Evolutionary conservation across 106 monocot species (phyloP).

Genomic region (Dioscorea alata): DNA sequence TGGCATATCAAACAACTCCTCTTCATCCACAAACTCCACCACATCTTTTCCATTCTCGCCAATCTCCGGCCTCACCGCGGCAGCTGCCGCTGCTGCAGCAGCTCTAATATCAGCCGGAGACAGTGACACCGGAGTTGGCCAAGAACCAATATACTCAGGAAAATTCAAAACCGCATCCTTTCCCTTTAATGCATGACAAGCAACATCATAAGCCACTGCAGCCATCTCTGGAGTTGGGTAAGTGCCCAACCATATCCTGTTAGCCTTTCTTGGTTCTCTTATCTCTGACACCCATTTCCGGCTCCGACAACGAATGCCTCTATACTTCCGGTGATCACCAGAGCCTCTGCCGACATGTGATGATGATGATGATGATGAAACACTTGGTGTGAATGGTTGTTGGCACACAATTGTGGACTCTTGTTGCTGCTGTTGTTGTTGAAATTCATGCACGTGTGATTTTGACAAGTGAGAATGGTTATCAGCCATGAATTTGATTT

Average conservation of each 20-base stretch:
- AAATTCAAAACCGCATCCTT: conserved; percentile 12
- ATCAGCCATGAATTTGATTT: no score
- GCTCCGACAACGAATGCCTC: not conserved
- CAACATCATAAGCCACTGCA: conserved; percentile 19
- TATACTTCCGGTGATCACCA: not conserved
- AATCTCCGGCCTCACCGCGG: not conserved
- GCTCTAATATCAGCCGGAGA: conserved; percentile 6
- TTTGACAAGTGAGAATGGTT: no score
- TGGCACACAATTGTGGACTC: no score
- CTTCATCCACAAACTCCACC: conserved; percentile 8
- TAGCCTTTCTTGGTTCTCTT: conserved; percentile 12
- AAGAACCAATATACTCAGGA: not conserved
- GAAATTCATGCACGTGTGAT: no score
- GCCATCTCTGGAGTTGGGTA: conserved; percentile 28
- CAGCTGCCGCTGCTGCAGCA: conserved; percentile 4
- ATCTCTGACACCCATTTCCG: conserved; percentile 23
- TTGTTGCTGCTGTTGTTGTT: no score
- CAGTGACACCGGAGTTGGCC: not conserved
- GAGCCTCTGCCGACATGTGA: no score
- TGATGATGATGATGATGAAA: no score
- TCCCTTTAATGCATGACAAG: conserved; percentile 10
- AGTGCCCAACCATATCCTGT: conserved; percentile 23
- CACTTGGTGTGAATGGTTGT: no score
- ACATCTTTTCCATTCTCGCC: not conserved
- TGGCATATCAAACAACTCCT: conserved; percentile 11